These are phyloP conservation scores for Russula foetens DNA, from an alignment of 768 basidiomycete genomes.

Conservation along the genomic window DNA sequence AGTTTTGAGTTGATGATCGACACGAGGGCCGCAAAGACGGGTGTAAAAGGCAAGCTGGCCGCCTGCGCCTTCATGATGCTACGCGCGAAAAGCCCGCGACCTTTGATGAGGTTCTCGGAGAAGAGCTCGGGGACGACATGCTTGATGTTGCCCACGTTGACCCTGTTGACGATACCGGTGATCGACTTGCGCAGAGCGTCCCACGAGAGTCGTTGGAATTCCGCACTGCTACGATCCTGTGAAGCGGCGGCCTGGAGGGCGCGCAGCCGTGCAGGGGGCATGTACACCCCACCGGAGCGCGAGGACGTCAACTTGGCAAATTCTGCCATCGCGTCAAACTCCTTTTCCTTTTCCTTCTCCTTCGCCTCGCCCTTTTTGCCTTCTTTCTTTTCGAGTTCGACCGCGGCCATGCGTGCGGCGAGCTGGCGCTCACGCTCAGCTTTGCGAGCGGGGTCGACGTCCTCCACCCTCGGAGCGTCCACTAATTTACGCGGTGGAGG, in stretches of 20 bases:
- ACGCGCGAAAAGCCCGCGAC: constrained; percentile 84
- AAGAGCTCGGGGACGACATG: constrained; percentile 87
- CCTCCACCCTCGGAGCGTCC: constrained; percentile 45
- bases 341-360: constrained; percentile 38
- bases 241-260: constrained; percentile 82
- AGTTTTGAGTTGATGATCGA: constrained; percentile 96
- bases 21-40: constrained; percentile 91
- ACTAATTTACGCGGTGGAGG: constrained; percentile 25
- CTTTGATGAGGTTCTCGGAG: constrained; percentile 87
- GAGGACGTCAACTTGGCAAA: constrained; percentile 80
- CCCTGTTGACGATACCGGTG: constrained; percentile 99
- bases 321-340: constrained; percentile 72
- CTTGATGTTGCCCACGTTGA: constrained; percentile 96
- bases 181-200: constrained; percentile 96
- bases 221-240: constrained; percentile 72
- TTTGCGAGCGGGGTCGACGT: constrained; percentile 70
- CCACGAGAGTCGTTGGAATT: constrained; percentile 96
- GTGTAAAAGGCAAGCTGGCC: constrained; percentile 94
- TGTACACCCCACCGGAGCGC: constrained; percentile 89
- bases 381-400: constrained; percentile 56
- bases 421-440: constrained; percentile 76
- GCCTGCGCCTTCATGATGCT: constrained; percentile 98
- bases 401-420: constrained; percentile 58
- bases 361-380: constrained; percentile 25
- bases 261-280: constrained; percentile 88